phyloP scores from a whole-genome alignment of 352 stramenopile species.

The Phytophthora colocasiae region DNA sequence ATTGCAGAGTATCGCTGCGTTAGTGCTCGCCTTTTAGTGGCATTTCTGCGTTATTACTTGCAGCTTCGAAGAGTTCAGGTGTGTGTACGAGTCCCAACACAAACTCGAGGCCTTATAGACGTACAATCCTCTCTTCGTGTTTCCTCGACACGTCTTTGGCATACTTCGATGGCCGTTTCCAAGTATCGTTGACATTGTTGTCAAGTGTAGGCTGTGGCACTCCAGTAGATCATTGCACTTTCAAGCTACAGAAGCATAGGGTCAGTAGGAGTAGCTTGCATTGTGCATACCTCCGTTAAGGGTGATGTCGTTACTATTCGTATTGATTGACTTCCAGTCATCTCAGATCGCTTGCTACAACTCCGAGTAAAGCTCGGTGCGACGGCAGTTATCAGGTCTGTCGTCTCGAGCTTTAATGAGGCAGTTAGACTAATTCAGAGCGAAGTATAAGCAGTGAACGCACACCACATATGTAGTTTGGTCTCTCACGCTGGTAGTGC shows the following conservation, averaged over 20 bases:
- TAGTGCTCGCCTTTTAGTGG: slow-evolving; percentile 23
- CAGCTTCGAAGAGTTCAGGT: slow-evolving; percentile 20
- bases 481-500: not conserved
- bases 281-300: slow-evolving; percentile 30
- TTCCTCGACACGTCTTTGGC: not conserved
- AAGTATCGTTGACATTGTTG: slow-evolving; percentile 12
- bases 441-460: not conserved
- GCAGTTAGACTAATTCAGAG: not conserved
- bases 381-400: not conserved
- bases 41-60: slow-evolving; percentile 32
- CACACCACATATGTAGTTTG: slow-evolving; percentile 7
- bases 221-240: not conserved
- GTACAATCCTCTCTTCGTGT: slow-evolving; percentile 10
- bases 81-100: not conserved
- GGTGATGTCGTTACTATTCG: slow-evolving; percentile 7
- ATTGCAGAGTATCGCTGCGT: not conserved
- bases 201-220: slow-evolving; percentile 11
- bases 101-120: not conserved
- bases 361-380: slow-evolving; percentile 12
- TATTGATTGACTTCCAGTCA: slow-evolving; percentile 3
- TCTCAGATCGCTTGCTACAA: slow-evolving; percentile 18
- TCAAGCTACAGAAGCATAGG: not conserved
- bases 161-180: slow-evolving; percentile 27
- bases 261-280: slow-evolving; percentile 10
- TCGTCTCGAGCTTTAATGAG: slow-evolving; percentile 7